Evolutionary conservation across 305 asterid species (phyloP).

Genomic region (Fraxinus floribunda): DNA sequence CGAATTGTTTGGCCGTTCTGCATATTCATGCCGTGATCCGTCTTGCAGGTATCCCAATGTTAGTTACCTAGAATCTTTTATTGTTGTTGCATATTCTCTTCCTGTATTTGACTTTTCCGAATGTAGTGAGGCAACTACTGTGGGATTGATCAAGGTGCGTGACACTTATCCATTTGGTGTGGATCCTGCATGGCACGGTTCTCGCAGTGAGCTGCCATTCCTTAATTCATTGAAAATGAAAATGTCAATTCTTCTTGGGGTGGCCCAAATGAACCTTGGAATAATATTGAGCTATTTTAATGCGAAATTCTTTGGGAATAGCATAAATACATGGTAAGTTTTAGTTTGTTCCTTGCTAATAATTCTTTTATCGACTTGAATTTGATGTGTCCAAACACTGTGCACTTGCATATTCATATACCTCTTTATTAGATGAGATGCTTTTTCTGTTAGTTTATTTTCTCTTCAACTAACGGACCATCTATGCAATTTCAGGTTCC

Average conservation of each 20-base stretch:
- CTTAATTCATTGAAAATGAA: constrained; percentile 92
- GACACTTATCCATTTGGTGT: constrained; percentile 90
- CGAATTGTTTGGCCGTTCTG: constrained; percentile 74
- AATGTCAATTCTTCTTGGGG: constrained; percentile 92
- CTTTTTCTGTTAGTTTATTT: constrained; percentile 1
- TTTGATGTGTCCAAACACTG: not conserved
- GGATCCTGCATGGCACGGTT: constrained; percentile 95
- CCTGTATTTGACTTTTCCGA: constrained; percentile 20
- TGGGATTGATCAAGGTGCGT: constrained; percentile 75
- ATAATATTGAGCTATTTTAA: constrained; percentile 78
- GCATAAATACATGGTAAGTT: constrained; percentile 69
- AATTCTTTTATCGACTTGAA: not conserved
- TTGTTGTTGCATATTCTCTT: constrained; percentile 21
- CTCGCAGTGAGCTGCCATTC: constrained; percentile 85
- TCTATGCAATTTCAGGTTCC: constrained; percentile 68
- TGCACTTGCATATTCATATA: constrained; percentile 14
- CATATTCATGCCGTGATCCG: constrained; percentile 79
- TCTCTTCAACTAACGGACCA: constrained; percentile 19
- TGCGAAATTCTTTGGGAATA: constrained; percentile 69
- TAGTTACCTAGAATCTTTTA: constrained; percentile 17
- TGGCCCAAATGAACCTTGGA: constrained; percentile 94
- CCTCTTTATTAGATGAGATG: not conserved
- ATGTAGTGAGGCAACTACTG: constrained; percentile 69
- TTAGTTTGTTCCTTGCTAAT: constrained; percentile 16
- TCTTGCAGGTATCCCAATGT: constrained; percentile 72